Conservation (phyloP, 306 rosid genomes). For the Casuarina equisetifolia region DNA sequence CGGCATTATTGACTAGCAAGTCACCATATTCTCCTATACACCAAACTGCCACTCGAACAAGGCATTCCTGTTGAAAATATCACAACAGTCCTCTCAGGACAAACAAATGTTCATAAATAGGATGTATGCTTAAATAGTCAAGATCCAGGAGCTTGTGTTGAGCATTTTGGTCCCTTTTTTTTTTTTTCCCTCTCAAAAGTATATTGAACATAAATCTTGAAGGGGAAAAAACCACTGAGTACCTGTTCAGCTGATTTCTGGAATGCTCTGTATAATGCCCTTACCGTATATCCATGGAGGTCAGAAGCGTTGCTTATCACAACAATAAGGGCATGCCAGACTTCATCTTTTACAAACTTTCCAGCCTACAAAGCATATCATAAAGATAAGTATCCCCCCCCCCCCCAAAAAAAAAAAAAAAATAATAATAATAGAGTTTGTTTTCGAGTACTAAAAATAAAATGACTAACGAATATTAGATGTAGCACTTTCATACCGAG, state of each 20-base stretch:
- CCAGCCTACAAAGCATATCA: constrained; percentile 97
- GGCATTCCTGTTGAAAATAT: constrained; percentile 72
- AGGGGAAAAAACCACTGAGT: constrained; percentile 22
- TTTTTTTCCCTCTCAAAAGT: neutral
- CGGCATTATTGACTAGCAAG: constrained; percentile 74
- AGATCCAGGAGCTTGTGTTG: constrained; percentile 24
- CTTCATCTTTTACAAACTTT: constrained; percentile 95
- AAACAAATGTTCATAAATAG: constrained; percentile 2
- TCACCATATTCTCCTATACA: constrained; percentile 98
- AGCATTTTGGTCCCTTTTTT: constrained; percentile 12
- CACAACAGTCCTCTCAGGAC: constrained; percentile 1
- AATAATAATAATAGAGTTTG: constrained; percentile 13
- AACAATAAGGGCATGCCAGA: constrained; percentile 86
- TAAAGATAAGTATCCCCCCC: constrained; percentile 51
- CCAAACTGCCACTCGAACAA: constrained; percentile 98
- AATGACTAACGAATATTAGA: neutral
- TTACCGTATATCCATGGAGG: constrained; percentile 92
- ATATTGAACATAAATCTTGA: constrained; percentile 4
- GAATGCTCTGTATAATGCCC: constrained; percentile 84
- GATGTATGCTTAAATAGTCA: constrained; percentile 1
- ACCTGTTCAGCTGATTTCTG: constrained; percentile 88
- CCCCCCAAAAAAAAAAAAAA: too few species aligned
- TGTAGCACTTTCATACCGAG: neutral
- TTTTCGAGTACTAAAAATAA: neutral
- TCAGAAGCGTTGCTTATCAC: constrained; percentile 91